These are phyloP conservation scores for Pilaira anomala DNA, from an alignment of 192 early-diverging fungal species.

Conservation along the genomic window DNA sequence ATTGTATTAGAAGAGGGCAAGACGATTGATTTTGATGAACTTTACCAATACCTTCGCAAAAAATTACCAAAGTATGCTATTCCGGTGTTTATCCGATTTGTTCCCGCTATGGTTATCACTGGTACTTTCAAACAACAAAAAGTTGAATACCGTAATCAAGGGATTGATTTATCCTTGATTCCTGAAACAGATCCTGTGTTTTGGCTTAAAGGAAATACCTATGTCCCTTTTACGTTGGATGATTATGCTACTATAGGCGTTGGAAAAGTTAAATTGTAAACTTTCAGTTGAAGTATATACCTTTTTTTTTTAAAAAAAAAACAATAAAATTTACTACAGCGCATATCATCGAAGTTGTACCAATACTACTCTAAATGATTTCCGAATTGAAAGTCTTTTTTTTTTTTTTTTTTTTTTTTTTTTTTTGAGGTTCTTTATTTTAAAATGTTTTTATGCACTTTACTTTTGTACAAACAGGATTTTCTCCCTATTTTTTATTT, in stretches of 20 bases:
- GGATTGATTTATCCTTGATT: conserved; percentile 39
- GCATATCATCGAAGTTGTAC: too few relatives aligned
- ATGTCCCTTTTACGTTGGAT: conserved; percentile 40
- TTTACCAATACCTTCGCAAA: conserved; percentile 34
- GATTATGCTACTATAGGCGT: conserved; percentile 13
- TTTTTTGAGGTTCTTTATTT: too few relatives aligned
- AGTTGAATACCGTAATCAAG: conserved; percentile 44
- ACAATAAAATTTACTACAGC: too few relatives aligned
- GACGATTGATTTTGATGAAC: conserved; percentile 37
- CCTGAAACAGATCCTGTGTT: conserved; percentile 33
- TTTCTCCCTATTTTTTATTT: too few relatives aligned
- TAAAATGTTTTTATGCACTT: too few relatives aligned
- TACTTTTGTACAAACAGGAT: too few relatives aligned
- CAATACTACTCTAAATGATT: too few relatives aligned
- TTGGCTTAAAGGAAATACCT: conserved; percentile 44
- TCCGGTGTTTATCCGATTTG: conserved; percentile 59
- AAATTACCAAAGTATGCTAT: conserved; percentile 61
- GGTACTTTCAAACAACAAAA: conserved; percentile 54
- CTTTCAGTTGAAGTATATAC: neutral
- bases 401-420: too few relatives aligned
- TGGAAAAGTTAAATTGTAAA: conserved; percentile 30
- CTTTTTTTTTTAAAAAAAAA: too few relatives aligned
- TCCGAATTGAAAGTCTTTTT: too few relatives aligned
- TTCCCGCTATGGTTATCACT: conserved; percentile 46
- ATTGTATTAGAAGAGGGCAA: conserved; percentile 42